Base-by-base conservation (phyloP, 2,329 filamentous ascomycete genomes). In the Cladosporium cucumerinum region DNA sequence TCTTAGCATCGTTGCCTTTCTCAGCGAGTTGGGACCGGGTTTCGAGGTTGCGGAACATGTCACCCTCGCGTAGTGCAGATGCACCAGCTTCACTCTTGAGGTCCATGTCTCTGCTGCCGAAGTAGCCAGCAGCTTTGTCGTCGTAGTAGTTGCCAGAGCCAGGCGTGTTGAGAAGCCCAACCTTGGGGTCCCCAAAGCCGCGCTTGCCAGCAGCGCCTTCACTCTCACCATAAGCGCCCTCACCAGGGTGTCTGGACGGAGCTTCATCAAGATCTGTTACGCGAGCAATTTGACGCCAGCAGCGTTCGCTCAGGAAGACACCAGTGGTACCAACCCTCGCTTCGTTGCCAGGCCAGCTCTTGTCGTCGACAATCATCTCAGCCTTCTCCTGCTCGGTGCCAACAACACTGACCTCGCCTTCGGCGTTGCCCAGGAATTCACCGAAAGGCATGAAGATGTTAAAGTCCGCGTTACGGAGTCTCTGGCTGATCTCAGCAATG, bases 1-100 rank as follows among this genome's bases (percentile, higher is more conserved):
- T 87, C 18, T 91, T 88, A 78, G 94, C 92, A 70, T 96, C 92
- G 69, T 97, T 96, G 67, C 92, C 92, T 70, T 96, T 94, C 79
- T 98, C 94, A 0, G 94, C 92, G 86, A 99, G 92, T 75, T 97
- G 91, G 75, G 96, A 91, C 68, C 92, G 87, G 7, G 94, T 97
- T 71, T 98, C 94, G 8, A 98, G 84, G 72, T 97, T 97, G 74
- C 93, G 92, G 84, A 99, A 99, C 94, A 99, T 97, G 76, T 99
- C 95, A 8, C 95, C 93, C 61, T 86, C 91, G 57, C 93, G 91
- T 75, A 97, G 90, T 6, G 92, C 93, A n/a, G 94, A 97, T 1
- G 85, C 90, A 4, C 93, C 94, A 8, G 94, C 93, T 60, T 99
- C 95, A 32, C 95, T 98, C 51, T 93, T 92, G 8, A 88, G 83